Conservation (phyloP, 2,329 filamentous ascomycete genomes). For the Neopestalotiopsis sp. region DNA sequence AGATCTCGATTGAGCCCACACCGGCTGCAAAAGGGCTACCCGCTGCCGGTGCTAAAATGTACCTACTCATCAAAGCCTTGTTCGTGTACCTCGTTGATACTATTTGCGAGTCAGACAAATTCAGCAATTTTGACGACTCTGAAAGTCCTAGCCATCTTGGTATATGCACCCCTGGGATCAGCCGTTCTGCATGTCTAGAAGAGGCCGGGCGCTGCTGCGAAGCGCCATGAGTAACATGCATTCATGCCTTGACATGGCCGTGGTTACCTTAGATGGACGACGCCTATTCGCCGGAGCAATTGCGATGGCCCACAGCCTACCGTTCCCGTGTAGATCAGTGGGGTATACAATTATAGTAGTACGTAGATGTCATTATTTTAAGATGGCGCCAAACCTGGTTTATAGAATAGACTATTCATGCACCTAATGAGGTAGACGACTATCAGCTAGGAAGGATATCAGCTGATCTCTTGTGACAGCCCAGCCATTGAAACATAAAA, state of each 20-base stretch:
- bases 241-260: neutral
- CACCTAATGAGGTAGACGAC: neutral
- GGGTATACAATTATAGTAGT: neutral
- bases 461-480: neutral
- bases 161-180: neutral
- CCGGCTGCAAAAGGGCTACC: constrained; percentile 1
- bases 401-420: neutral
- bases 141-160: neutral
- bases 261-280: neutral
- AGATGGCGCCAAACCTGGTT: neutral
- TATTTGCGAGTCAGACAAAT: neutral
- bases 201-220: neutral
- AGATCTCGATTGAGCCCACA: neutral
- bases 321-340: constrained; percentile 1
- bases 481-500: neutral
- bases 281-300: neutral
- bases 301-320: neutral
- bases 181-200: neutral
- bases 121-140: neutral
- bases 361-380: neutral
- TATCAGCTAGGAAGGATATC: neutral
- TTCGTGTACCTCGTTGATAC: neutral
- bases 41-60: neutral
- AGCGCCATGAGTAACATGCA: neutral
- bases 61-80: neutral